These are phyloP conservation scores for Rhizopus sp. DNA, from an alignment of 371 early-diverging fungal genomes.

Conservation along the genomic window DNA sequence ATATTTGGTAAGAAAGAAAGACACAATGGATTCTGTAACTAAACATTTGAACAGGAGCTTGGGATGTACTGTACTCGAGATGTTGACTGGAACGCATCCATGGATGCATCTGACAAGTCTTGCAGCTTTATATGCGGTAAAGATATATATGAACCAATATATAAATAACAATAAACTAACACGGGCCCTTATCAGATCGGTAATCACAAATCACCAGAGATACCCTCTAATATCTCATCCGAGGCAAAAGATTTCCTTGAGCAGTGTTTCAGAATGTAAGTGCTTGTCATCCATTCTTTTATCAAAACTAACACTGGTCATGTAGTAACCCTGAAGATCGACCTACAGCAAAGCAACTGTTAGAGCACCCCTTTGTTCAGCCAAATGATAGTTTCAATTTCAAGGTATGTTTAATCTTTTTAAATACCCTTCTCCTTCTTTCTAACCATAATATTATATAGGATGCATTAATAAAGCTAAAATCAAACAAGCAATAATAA, in stretches of 20 bases:
- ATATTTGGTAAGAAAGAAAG: conserved; percentile 65
- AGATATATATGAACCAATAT: not conserved
- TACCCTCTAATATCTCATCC: conserved; percentile 65
- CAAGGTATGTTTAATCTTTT: conserved; percentile 24
- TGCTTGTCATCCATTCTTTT: not conserved
- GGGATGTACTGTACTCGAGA: conserved; percentile 94
- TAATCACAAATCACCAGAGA: conserved; percentile 68
- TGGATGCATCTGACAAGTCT: conserved; percentile 85
- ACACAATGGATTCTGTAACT: not conserved
- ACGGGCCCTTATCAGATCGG: conserved; percentile 57
- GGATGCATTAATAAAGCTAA: not conserved
- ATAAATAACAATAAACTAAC: not conserved
- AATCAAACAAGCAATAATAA: not conserved
- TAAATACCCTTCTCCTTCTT: not conserved
- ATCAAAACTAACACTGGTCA: too few relatives aligned
- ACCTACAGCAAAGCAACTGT: conserved; percentile 62
- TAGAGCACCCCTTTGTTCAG: conserved; percentile 51
- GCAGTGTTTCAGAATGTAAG: conserved; percentile 65
- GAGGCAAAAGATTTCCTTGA: conserved; percentile 74
- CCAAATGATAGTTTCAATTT: conserved; percentile 47
- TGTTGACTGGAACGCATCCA: conserved; percentile 93
- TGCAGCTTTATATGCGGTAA: conserved; percentile 77
- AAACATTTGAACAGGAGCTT: conserved; percentile 42
- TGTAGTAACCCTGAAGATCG: conserved; percentile 57
- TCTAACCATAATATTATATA: not conserved